These are phyloP conservation scores for Hordeum vulgare DNA, from an alignment of 176 grass and related monocot species.

Conservation along the genomic window DNA sequence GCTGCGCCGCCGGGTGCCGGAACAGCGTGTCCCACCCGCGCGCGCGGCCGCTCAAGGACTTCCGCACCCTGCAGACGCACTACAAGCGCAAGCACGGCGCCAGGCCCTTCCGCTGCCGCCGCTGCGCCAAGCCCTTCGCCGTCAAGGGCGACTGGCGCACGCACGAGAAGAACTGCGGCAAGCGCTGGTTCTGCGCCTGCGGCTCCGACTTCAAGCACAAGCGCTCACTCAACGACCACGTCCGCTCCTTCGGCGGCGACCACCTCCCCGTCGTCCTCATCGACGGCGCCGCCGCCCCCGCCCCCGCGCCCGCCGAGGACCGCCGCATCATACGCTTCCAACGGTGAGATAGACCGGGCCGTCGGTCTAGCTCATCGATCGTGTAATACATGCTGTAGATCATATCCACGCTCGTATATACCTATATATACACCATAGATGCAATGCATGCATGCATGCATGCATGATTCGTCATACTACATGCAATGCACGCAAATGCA, in stretches of 20 bases:
- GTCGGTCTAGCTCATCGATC: background rate
- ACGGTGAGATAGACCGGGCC: background rate
- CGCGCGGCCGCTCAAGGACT: conserved; percentile 84
- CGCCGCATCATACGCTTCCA: conserved; percentile 56
- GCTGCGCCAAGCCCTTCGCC: conserved; percentile 90
- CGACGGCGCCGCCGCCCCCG: background rate
- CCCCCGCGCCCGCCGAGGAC: background rate
- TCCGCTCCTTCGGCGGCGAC: conserved; percentile 64
- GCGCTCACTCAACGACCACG: conserved; percentile 88
- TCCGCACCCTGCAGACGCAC: conserved; percentile 96
- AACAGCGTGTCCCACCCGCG: conserved; percentile 76
- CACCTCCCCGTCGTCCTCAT: conserved; percentile 40
- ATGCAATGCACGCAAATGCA: background rate
- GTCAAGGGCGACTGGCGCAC: conserved; percentile 99
- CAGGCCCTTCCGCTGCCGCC: conserved; percentile 82
- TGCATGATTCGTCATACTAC: no score
- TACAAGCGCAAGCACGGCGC: conserved; percentile 94
- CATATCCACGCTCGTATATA: background rate
- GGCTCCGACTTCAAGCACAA: conserved; percentile 99
- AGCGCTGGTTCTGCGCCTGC: conserved; percentile 86
- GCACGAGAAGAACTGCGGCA: conserved; percentile 99
- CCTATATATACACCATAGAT: no score
- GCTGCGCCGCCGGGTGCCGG: conserved; percentile 83
- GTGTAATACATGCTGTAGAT: no score
- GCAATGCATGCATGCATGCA: background rate